Base-by-base conservation (phyloP, 2,329 filamentous ascomycete species). In the Sphaerulina vaccinii region DNA sequence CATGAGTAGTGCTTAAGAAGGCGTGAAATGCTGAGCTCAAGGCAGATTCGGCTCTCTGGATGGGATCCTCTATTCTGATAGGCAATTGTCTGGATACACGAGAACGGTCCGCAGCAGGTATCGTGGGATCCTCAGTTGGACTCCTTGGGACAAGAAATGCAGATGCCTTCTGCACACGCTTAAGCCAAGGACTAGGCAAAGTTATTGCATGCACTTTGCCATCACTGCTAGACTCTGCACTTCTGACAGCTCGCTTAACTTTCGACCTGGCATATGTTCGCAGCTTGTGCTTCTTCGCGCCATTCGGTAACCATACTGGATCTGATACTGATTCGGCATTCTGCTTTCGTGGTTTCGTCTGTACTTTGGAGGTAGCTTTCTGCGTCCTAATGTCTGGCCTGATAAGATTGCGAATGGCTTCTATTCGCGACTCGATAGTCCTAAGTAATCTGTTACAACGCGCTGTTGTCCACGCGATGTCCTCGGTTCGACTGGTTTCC, bases 381-480 rank as follows among this genome's bases (percentile, higher is more conserved):
- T 10, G 8, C 5, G 42, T 36, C 21, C 38, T 32, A 37, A 39
- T 24, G 15, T 43, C 48, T 7, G 38, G 46, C 16, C 33, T 36
- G 29, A 56, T 16, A 10, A 59, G 29, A 37, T 47, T 51, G 13
- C 58, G 49, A 2, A 61, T 37, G 35, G 54, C 42, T 13, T 48
- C 42, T 27, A 59, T 43, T 21, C 58, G 33, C 1, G 52, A 54
- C 36, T 47, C 57, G 35, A 61, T 61, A 29, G 49, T 57, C n/a
- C 58, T 27, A 22, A 61, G 37, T 10, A 61, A 37, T 46, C 58
- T 43, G 32, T 52, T 55, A 32, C 58, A 61, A 51, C 58, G 47
- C 10, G 56, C 57, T 32, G 55, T 53, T 16, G 58, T 59, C 58
- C 58, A 61, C 9, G 52, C 44, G n/a, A 56, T 51, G 35, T 59